phyloP scores from a whole-genome alignment of 2,329 filamentous ascomycete genomes.

The Paradendryphiella salina region DNA sequence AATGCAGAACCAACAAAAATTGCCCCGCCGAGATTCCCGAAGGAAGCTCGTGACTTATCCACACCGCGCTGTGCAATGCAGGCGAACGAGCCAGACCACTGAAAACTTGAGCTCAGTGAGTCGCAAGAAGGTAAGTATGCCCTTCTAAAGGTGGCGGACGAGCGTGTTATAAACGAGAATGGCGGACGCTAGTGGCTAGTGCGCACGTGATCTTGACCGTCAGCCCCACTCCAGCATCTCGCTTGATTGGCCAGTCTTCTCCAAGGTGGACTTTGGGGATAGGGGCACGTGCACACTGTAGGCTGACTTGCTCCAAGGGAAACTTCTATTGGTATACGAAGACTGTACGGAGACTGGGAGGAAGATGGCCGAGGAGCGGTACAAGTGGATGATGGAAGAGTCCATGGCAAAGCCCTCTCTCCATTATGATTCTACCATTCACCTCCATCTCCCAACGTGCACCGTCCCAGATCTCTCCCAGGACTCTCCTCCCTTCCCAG shows the following conservation, averaged over 20 bases:
- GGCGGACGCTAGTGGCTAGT: background rate
- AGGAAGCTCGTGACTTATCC: conserved; percentile 35
- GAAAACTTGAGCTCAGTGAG: conserved; percentile 30
- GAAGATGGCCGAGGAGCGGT: background rate
- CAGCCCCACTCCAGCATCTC: too few relatives aligned
- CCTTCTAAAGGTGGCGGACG: background rate
- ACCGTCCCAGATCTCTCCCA: too few relatives aligned
- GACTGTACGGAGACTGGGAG: background rate
- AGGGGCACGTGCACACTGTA: too few relatives aligned
- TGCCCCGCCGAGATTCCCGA: conserved; percentile 31
- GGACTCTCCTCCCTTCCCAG: too few relatives aligned
- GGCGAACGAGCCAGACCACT: conserved; percentile 28
- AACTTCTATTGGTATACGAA: too few relatives aligned
- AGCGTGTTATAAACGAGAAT: background rate
- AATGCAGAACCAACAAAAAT: conserved; percentile 2
- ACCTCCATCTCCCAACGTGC: too few relatives aligned
- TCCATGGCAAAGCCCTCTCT: background rate
- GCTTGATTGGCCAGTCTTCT: too few relatives aligned
- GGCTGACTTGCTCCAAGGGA: too few relatives aligned
- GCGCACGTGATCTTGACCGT: background rate
- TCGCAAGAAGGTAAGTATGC: conserved; percentile 36
- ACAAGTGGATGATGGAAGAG: background rate
- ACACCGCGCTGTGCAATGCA: conserved; percentile 44
- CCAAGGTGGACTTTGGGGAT: too few relatives aligned
- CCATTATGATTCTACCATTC: too few relatives aligned